These are phyloP conservation scores for Phlyctochytrium bullatum DNA, from an alignment of 192 early-diverging fungal species.

Conservation along the genomic window DNA sequence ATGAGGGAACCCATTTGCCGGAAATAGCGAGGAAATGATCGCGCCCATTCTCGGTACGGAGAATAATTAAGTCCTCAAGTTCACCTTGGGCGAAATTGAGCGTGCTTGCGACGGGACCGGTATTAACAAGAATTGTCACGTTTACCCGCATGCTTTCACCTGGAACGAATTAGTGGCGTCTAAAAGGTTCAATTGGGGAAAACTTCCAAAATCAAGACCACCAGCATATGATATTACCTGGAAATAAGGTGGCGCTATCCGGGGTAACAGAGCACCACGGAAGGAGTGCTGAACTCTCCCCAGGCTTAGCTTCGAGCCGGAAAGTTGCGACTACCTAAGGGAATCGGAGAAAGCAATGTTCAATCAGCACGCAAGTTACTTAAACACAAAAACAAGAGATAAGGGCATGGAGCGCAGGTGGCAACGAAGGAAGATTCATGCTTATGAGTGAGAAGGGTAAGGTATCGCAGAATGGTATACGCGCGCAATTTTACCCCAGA, in stretches of 20 bases:
- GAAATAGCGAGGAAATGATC: conserved; percentile 80
- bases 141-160: conserved; percentile 61
- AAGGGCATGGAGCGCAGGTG: no score
- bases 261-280: conserved; percentile 77
- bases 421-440: no score
- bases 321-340: conserved; percentile 66
- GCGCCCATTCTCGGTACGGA: conserved; percentile 76
- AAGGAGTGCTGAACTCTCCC: conserved; percentile 53
- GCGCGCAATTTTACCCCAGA: no score
- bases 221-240: no score
- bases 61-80: conserved; percentile 73
- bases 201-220: no score
- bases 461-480: no score
- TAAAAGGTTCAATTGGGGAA: conserved; percentile 7
- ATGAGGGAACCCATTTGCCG: conserved; percentile 68
- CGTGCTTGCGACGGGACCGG: conserved; percentile 33
- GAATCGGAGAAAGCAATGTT: conserved; percentile 8
- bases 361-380: no score
- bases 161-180: neutral
- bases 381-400: no score
- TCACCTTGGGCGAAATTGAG: conserved; percentile 62
- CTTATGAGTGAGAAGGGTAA: no score
- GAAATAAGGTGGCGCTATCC: conserved; percentile 65
- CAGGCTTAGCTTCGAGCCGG: conserved; percentile 69
- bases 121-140: conserved; percentile 57